phyloP scores from a whole-genome alignment of 805 yeast genomes.

The Candida multigemmis region DNA sequence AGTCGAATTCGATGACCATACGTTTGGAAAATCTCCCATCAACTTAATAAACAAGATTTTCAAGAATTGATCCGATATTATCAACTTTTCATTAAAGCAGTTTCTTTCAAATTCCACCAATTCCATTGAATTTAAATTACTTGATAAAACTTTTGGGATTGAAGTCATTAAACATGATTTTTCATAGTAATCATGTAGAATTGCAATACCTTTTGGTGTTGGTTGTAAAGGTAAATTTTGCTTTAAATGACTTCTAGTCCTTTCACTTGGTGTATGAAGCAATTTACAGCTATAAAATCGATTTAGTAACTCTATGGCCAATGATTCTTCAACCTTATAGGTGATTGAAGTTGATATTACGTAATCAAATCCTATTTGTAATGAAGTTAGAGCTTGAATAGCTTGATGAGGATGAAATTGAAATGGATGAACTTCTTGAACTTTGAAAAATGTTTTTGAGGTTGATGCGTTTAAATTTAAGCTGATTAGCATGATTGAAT shows the following conservation, averaged over 20 bases:
- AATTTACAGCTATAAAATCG: slow-evolving; percentile 53
- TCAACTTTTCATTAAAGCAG: slow-evolving; percentile 44
- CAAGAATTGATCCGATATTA: slow-evolving; percentile 56
- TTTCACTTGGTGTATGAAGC: slow-evolving; percentile 66
- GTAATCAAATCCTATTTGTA: no score
- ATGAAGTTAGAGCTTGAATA: no score
- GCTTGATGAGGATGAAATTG: slow-evolving; percentile 49
- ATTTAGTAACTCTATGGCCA: slow-evolving; percentile 39
- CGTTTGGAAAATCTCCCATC: slow-evolving; percentile 60
- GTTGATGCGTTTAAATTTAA: slow-evolving; percentile 18
- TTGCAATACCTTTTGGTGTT: slow-evolving; percentile 82
- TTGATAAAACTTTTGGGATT: slow-evolving; percentile 39
- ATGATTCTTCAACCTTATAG: slow-evolving; percentile 41
- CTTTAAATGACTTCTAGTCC: slow-evolving; percentile 48
- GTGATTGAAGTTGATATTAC: slow-evolving; percentile 47
- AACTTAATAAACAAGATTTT: slow-evolving; percentile 52
- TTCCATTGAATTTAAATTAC: slow-evolving; percentile 64
- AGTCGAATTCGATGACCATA: slow-evolving; percentile 52
- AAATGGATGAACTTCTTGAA: slow-evolving; percentile 38
- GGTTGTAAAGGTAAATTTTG: slow-evolving; percentile 54
- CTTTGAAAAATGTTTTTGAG: slow-evolving; percentile 12
- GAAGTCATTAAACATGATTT: slow-evolving; percentile 38
- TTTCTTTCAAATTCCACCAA: slow-evolving; percentile 62
- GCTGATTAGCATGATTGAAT: slow-evolving; percentile 36
- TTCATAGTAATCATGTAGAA: slow-evolving; percentile 52